These are phyloP conservation scores for Penicillium salamii DNA, from an alignment of 495 filamentous ascomycete genomes.

Conservation along the genomic window DNA sequence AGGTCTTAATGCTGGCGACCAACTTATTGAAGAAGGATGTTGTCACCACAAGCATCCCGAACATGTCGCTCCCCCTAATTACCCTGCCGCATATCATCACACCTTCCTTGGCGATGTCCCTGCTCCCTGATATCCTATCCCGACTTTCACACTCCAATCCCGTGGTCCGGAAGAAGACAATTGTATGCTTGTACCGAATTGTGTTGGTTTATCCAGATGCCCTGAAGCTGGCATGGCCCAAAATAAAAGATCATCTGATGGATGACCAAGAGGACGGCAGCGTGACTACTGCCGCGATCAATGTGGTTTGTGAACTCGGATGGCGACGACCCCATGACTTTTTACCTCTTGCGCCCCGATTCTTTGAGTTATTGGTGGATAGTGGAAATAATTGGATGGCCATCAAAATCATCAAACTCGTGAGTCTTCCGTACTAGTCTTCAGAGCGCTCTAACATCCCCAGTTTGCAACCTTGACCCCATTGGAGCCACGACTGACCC, in stretches of 20 bases:
- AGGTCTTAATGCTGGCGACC: conserved; percentile 96
- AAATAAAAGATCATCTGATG: conserved; percentile 90
- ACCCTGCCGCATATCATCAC: conserved; percentile 91
- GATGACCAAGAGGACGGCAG: conserved; percentile 87
- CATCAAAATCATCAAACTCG: conserved; percentile 97
- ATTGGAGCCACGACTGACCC: conserved; percentile 83
- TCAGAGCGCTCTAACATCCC: conserved; percentile 9
- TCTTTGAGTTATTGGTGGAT: conserved; percentile 91
- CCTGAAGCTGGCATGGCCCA: conserved; percentile 88
- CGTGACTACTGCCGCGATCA: conserved; percentile 92
- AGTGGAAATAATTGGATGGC: conserved; percentile 99
- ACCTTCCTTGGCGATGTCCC: conserved; percentile 81
- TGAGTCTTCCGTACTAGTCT: conserved; percentile 34
- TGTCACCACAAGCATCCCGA: conserved; percentile 65
- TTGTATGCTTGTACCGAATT: conserved; percentile 87
- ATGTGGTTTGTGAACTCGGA: conserved; percentile 94
- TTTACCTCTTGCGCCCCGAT: conserved; percentile 80
- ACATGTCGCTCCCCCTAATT: conserved; percentile 78
- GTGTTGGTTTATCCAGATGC: conserved; percentile 94
- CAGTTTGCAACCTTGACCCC: conserved; percentile 95
- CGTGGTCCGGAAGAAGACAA: conserved; percentile 86
- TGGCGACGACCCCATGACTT: conserved; percentile 94
- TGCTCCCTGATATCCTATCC: conserved; percentile 81
- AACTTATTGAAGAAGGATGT: conserved; percentile 98
- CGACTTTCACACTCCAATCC: conserved; percentile 81